phyloP scores from a whole-genome alignment of 2,329 filamentous ascomycete species.

The Colletotrichum musae region DNA sequence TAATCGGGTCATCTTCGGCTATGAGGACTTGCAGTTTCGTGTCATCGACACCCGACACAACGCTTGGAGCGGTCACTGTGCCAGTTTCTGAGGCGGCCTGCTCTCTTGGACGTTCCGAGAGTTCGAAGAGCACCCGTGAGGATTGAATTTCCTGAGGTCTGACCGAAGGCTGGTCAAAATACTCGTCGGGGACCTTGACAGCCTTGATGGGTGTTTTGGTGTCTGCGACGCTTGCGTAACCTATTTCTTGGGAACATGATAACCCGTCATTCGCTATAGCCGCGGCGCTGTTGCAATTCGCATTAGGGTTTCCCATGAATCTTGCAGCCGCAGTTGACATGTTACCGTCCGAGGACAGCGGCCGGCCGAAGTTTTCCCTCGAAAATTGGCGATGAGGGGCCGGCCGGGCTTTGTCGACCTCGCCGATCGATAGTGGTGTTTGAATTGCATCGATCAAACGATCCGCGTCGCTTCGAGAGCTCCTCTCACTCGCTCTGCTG shows the following conservation, averaged over 20 bases:
- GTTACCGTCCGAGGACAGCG: background rate
- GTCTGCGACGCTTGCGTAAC: slow-evolving; percentile 58
- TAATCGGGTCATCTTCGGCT: slow-evolving; percentile 91
- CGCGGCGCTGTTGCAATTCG: slow-evolving; percentile 40
- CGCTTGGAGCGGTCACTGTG: slow-evolving; percentile 29
- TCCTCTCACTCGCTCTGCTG: slow-evolving; percentile 61
- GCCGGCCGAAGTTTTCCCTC: slow-evolving; percentile 32
- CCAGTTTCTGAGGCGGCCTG: slow-evolving; percentile 24
- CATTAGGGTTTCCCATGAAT: background rate
- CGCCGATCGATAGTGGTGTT: slow-evolving; percentile 63
- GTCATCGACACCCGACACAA: slow-evolving; percentile 16
- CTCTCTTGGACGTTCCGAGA: slow-evolving; percentile 42
- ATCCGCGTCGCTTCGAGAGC: slow-evolving; percentile 75
- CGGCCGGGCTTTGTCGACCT: slow-evolving; percentile 16
- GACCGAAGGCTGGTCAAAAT: slow-evolving; percentile 49
- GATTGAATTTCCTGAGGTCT: slow-evolving; percentile 48
- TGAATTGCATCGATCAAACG: slow-evolving; percentile 81
- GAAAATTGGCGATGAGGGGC: slow-evolving; percentile 43
- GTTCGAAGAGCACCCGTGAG: slow-evolving; percentile 58
- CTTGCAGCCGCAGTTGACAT: background rate
- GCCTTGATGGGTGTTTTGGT: slow-evolving; percentile 62
- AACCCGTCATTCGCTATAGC: slow-evolving; percentile 36
- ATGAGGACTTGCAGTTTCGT: slow-evolving; percentile 77
- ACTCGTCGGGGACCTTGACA: slow-evolving; percentile 65
- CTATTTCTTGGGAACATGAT: slow-evolving; percentile 48